Base-by-base conservation (phyloP, 495 filamentous ascomycete species). In the Chaetomium fimeti region DNA sequence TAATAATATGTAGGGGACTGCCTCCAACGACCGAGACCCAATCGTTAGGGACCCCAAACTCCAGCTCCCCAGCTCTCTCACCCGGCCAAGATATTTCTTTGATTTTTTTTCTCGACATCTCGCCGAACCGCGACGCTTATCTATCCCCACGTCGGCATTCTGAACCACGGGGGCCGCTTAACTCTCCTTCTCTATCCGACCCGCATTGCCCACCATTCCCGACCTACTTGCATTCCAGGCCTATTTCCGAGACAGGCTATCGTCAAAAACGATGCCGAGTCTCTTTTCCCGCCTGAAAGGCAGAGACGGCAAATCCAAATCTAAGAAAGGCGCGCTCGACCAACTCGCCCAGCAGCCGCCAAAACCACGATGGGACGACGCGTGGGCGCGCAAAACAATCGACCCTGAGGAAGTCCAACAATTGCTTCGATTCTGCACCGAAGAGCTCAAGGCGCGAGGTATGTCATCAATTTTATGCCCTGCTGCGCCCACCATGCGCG, bases 391-490 rank as follows among this genome's bases (percentile, higher is more conserved):
- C 69, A 93, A 87, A 63, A 86, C 91, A 57, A 88, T 98, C 63
- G 87, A 90, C 51, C 90, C 93, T 7, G 91, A 93, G 66, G 95
- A 98, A 76, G 87, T 98, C 36, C 89, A 93, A 68, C 91, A 94
- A 66, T 80, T 98, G 62, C 78, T 98, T 25, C 81, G 85, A 68
- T 88, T 85, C 55, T 98, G 92, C 77, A 93, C 92, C 22, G 84
- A 86, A 58, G 94, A 98, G 78, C 82, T 98, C 75, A 98, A 98
- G 80, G 87, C 89, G 64, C 85, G 92, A 91, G 94, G 94, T 96
- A 85, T 75, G 86, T 79, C 76, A 72, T 71, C 59, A 73, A 75
- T n/a, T 64, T 56, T 69, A 40, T 32, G 56, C 57, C 57, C 66
- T 64, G 63, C 68, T 70, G 70, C 61, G 57, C 57, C 59, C 28